Evolutionary conservation across 2,329 filamentous ascomycete species (phyloP).

Genomic region (Lomentospora prolificans): DNA sequence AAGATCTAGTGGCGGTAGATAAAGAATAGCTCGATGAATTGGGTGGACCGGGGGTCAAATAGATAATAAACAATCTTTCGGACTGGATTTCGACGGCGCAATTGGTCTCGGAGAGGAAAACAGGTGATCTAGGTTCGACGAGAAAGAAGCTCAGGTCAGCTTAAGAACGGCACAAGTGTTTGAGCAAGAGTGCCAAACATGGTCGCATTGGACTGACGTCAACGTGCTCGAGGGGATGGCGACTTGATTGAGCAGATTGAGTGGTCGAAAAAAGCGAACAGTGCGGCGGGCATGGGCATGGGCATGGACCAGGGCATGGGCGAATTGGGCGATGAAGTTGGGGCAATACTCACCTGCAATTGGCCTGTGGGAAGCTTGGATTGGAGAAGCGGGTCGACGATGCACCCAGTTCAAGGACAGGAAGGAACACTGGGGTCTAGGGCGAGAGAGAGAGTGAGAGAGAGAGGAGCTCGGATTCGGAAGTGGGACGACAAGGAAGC

Average conservation of each 20-base stretch:
- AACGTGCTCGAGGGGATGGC: not conserved
- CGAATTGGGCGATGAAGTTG: not conserved
- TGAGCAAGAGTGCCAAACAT: not conserved
- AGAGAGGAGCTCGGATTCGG: not conserved
- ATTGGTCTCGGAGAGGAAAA: not conserved
- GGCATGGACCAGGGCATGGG: not conserved
- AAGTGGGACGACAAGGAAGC: not conserved
- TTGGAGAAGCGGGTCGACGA: not conserved
- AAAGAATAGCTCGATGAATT: not conserved
- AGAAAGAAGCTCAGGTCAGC: not conserved
- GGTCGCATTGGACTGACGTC: slow-evolving; percentile 1
- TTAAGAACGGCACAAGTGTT: not conserved
- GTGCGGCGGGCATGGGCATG: not conserved
- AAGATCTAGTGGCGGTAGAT: not conserved
- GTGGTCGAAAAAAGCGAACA: not conserved
- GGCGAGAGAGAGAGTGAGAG: not conserved
- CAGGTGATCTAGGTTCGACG: slow-evolving; percentile 1
- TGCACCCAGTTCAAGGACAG: not conserved
- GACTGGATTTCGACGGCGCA: not conserved
- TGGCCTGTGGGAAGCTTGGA: not conserved
- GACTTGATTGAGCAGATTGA: not conserved
- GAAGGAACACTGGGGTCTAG: not conserved
- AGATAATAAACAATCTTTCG: not conserved
- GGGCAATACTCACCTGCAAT: not conserved
- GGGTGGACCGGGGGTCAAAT: not conserved